These are phyloP conservation scores for Agrocybe pediades DNA, from an alignment of 768 basidiomycete species.

Conservation along the genomic window DNA sequence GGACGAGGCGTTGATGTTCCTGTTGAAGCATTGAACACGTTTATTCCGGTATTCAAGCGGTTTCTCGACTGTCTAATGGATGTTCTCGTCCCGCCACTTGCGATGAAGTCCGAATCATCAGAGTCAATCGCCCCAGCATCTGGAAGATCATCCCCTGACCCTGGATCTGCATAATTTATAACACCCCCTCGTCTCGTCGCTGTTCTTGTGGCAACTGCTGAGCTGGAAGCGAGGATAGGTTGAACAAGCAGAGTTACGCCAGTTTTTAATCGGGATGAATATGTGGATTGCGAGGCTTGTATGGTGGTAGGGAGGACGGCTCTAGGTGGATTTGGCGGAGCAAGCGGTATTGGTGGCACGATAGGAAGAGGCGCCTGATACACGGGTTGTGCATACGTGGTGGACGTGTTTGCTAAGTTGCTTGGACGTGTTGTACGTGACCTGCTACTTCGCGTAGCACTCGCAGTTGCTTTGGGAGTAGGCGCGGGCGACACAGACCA, in stretches of 20 bases:
- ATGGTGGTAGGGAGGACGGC: constrained; percentile 58
- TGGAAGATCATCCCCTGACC: constrained; percentile 78
- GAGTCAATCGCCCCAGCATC: constrained; percentile 83
- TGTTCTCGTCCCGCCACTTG: constrained; percentile 63
- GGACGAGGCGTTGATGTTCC: constrained; percentile 43
- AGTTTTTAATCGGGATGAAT: constrained; percentile 87
- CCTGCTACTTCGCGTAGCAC: constrained; percentile 41
- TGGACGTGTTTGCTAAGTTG: constrained; percentile 38
- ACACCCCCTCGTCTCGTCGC: constrained; percentile 64
- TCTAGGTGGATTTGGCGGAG: constrained; percentile 49
- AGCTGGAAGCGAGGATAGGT: constrained; percentile 59
- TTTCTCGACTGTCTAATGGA: constrained; percentile 48
- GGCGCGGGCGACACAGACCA: constrained; percentile 68
- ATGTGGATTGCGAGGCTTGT: constrained; percentile 82
- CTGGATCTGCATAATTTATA: constrained; percentile 87
- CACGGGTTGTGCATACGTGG: constrained; percentile 26
- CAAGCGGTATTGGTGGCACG: constrained; percentile 33
- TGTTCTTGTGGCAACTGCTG: constrained; percentile 41
- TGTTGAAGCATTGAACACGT: constrained; percentile 55
- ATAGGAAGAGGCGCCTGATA: constrained; percentile 34
- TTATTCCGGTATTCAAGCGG: constrained; percentile 49
- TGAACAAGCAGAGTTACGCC: constrained; percentile 91
- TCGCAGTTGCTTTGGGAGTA: constrained; percentile 41
- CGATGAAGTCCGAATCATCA: constrained; percentile 82
- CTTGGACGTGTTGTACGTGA: constrained; percentile 44